Base-by-base conservation (phyloP, 768 basidiomycete species). In the Pleurotus giganteus region DNA sequence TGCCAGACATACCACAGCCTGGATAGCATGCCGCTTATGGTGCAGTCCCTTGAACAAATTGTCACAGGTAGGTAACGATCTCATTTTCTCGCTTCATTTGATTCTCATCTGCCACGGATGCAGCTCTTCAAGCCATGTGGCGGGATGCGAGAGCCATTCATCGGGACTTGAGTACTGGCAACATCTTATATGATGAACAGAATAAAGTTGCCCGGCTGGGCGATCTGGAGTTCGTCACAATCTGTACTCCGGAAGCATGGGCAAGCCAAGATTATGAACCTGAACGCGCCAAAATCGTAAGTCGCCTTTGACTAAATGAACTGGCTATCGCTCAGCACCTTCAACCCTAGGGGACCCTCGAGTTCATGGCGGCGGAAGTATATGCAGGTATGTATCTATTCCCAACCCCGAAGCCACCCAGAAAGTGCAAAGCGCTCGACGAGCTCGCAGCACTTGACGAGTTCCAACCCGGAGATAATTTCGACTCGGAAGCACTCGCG, bases 221-320 rank as follows among this genome's bases (percentile, higher is more conserved):
- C n/a, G 46, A 47, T 31, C 28, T 47, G 15, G 46, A 47, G 23
- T 47, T 27, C 29, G 46, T 47, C 15, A 47, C 27, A n/a, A 27
- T 47, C 46, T 47, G 21, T 21, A 15, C 4, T 27, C 4, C 13
- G n/a, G 9, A 39, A n/a, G 37, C 37, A 7, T 15, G n/a, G 21
- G n/a, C 37, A 15, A 31, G 15, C 15, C 15, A 12, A 27, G 31
- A 15, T 13, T n/a, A 4, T 27, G 27, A 47, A n/a, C 15, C 46
- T 17, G 13, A 17, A 9, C 13, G 27, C 31, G 29, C 21, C 15
- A 26, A 47, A 27, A 29, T 17, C 13, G 39, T 41, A 17, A 41
- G 39, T 17, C 19, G 12, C 13, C 39, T 41, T 7, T n/a, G n/a
- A n/a, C n/a, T 41, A 41, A n/a, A 32, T 6, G 13, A 6, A 13